Evolutionary conservation across 202 grass and related monocot species (phyloP).

Genomic region (Setaria italica): DNA sequence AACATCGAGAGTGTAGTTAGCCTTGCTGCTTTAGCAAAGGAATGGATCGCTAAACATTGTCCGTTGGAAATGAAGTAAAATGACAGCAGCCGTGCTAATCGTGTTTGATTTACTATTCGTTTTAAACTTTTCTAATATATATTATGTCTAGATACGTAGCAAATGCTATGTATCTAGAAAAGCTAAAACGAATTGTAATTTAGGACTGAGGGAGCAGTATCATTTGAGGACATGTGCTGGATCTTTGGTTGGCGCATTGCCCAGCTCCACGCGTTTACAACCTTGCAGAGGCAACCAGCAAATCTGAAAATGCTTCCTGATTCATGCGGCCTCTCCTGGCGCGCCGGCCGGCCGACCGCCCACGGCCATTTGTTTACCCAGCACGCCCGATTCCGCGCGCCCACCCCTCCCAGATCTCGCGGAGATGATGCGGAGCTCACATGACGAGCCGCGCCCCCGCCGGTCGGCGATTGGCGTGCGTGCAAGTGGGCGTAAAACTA

Average conservation of each 20-base stretch:
- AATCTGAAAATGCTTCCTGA: not conserved
- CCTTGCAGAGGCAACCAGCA: not conserved
- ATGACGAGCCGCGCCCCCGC: not conserved
- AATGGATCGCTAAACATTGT: constrained; percentile 7
- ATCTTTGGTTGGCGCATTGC: not conserved
- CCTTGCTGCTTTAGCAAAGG: not conserved
- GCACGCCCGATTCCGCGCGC: not conserved
- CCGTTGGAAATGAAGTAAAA: constrained; percentile 10
- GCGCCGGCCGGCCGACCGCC: constrained; percentile 13
- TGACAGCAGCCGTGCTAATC: not conserved
- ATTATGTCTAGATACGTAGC: too few species aligned
- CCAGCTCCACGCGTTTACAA: constrained; percentile 1
- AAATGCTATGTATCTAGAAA: too few species aligned
- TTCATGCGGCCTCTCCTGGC: not conserved
- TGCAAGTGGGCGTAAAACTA: constrained; percentile 17
- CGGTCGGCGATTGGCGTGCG: not conserved
- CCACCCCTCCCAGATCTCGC: not conserved
- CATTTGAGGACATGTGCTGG: not conserved
- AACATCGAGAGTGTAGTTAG: not conserved
- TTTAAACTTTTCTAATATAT: too few species aligned
- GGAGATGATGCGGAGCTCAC: constrained; percentile 19
- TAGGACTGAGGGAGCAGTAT: not conserved
- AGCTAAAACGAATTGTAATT: too few species aligned
- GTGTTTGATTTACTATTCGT: too few species aligned
- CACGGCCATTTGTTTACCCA: not conserved